Conservation (phyloP, 495 filamentous ascomycete genomes). For the Evansstolkia leycettana region DNA sequence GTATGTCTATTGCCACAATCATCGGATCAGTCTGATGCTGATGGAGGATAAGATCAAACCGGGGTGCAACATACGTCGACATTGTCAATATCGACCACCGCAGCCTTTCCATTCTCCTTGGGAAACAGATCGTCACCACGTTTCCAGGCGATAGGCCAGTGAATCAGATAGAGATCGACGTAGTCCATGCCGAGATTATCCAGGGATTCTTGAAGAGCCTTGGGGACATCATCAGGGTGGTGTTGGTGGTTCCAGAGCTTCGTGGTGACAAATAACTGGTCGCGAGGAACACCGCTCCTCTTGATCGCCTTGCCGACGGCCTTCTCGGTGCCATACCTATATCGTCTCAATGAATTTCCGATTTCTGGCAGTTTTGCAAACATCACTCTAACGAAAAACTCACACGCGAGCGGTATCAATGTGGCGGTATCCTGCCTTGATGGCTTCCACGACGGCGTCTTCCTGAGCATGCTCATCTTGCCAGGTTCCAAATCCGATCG, state of each 20-base stretch:
- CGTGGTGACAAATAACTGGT: conserved; percentile 54
- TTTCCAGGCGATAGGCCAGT: conserved; percentile 49
- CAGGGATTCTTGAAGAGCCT: conserved; percentile 48
- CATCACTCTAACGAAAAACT: too few species aligned
- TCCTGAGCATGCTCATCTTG: conserved; percentile 36
- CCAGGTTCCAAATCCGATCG: conserved; percentile 38
- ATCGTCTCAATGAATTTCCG: too few species aligned
- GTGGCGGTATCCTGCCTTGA: conserved; percentile 47
- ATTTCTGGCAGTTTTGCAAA: too few species aligned
- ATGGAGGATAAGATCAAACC: background rate
- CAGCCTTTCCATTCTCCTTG: conserved; percentile 31
- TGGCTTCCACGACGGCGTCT: conserved; percentile 29
- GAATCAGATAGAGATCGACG: conserved; percentile 60
- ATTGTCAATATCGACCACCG: conserved; percentile 31
- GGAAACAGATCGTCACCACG: conserved; percentile 28
- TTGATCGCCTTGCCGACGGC: conserved; percentile 46
- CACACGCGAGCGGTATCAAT: conserved; percentile 47
- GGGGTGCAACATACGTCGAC: conserved; percentile 35
- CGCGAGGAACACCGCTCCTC: conserved; percentile 40
- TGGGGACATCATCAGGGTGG: conserved; percentile 45
- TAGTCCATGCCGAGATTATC: conserved; percentile 50
- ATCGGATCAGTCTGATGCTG: background rate
- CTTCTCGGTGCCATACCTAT: conserved; percentile 39
- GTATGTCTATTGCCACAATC: conserved; percentile 35
- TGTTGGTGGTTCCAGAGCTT: conserved; percentile 64